Evolutionary conservation across 73 alveolate genomes (phyloP).

Genomic region (Paramecium primaurelia): DNA sequence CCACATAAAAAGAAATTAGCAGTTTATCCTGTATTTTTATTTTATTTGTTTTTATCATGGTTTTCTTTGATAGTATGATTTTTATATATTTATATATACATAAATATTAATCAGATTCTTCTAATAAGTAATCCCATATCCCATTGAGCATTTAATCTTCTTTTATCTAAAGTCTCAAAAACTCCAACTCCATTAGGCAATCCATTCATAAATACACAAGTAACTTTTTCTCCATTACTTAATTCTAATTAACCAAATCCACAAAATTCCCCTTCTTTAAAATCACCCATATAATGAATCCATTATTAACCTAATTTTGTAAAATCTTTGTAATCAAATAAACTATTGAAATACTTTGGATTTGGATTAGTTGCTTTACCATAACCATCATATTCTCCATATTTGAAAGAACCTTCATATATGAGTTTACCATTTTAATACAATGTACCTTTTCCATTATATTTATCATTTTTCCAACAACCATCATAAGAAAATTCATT

Average conservation of each 20-base stretch:
- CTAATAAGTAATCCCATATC: constrained; percentile 29
- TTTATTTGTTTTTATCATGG: constrained; percentile 94
- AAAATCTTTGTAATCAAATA: constrained; percentile 38
- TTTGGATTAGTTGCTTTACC: neutral
- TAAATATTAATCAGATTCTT: neutral
- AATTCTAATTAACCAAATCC: neutral
- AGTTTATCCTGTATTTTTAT: constrained; percentile 91
- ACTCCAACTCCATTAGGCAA: constrained; percentile 46
- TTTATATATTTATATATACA: neutral
- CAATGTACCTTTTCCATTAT: neutral
- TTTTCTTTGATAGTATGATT: constrained; percentile 70
- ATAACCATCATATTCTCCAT: constrained; percentile 9
- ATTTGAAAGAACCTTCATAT: neutral
- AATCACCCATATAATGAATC: constrained; percentile 67
- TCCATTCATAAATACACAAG: neutral
- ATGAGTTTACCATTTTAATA: neutral
- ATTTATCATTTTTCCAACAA: constrained; percentile 44
- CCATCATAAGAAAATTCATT: neutral
- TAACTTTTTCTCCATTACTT: neutral
- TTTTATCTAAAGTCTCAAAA: constrained; percentile 9
- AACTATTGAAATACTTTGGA: neutral
- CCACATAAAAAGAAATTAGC: constrained; percentile 73
- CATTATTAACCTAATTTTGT: constrained; percentile 88
- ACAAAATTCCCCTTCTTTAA: neutral
- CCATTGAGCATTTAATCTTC: constrained; percentile 25